A percentile compares a stretch with the other conserved stretches of the same genome.
These are phyloP conservation scores for Ceratobasidium sp. DNA, from an alignment of 1,284 basidiomycete genomes.

Conservation along the genomic window DNA sequence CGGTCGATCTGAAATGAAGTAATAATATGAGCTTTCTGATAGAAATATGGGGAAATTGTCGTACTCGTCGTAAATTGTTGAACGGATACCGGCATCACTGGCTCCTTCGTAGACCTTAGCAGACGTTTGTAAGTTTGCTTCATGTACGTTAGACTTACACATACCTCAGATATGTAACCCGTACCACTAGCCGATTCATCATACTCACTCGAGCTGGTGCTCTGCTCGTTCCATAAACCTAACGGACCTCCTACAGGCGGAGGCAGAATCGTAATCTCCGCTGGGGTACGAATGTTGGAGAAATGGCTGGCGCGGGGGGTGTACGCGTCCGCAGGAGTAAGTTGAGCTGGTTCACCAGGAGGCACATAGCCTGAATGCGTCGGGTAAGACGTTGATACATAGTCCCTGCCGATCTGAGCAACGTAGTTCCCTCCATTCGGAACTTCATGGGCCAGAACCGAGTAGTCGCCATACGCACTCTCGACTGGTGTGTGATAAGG, in stretches of 20 bases:
- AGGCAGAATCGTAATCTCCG: slow-evolving; percentile 34
- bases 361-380: slow-evolving; percentile 13
- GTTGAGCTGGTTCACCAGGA: not conserved
- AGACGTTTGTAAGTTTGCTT: not conserved
- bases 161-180: slow-evolving; percentile 22
- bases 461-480: slow-evolving; percentile 19
- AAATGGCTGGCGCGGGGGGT: slow-evolving; percentile 8
- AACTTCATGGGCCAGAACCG: not conserved
- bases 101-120: slow-evolving; percentile 14
- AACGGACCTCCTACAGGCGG: slow-evolving; percentile 13
- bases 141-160: not conserved
- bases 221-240: slow-evolving; percentile 6
- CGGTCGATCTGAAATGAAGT: not conserved
- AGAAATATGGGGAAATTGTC: not conserved
- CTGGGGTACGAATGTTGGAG: slow-evolving; percentile 18
- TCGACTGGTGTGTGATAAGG: not conserved
- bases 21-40: not conserved
- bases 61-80: slow-evolving; percentile 30
- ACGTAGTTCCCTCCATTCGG: not conserved
- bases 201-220: not conserved
- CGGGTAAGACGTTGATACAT: slow-evolving; percentile 1
- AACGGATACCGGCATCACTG: slow-evolving; percentile 11
- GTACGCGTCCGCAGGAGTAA: slow-evolving; percentile 10
- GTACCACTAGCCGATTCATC: slow-evolving; percentile 8
- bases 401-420: not conserved